A percentile compares a stretch with the other conserved stretches of the same genome.
These are phyloP conservation scores for Penicillium sp. DNA, from an alignment of 2,329 filamentous ascomycete genomes.

Conservation along the genomic window DNA sequence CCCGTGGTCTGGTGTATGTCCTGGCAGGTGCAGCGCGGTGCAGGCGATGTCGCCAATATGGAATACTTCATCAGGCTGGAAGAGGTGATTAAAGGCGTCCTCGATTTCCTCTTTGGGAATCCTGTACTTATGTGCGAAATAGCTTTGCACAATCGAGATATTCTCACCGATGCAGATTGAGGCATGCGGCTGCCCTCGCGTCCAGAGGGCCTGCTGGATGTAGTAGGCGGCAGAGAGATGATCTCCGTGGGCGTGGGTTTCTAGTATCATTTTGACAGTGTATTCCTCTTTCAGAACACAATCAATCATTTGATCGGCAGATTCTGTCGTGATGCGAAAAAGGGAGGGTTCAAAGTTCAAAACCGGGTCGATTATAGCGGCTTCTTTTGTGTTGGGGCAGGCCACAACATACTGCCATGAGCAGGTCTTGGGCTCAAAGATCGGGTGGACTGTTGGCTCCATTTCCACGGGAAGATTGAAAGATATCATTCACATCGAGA, in stretches of 20 bases:
- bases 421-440: slow-evolving; percentile 48
- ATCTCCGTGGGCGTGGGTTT: slow-evolving; percentile 64
- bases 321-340: slow-evolving; percentile 47
- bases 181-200: slow-evolving; percentile 30
- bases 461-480: background rate
- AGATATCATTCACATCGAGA: background rate
- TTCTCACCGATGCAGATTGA: slow-evolving; percentile 60
- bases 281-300: slow-evolving; percentile 48
- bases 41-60: slow-evolving; percentile 51
- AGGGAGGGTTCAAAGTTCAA: slow-evolving; percentile 54
- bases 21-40: slow-evolving; percentile 58
- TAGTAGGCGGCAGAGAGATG: slow-evolving; percentile 61
- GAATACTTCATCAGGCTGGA: slow-evolving; percentile 58
- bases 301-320: slow-evolving; percentile 55
- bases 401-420: slow-evolving; percentile 65
- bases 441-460: slow-evolving; percentile 41
- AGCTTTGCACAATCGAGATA: slow-evolving; percentile 54
- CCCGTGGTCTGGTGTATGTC: slow-evolving; percentile 63
- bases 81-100: slow-evolving; percentile 55
- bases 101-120: slow-evolving; percentile 48
- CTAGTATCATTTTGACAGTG: slow-evolving; percentile 53
- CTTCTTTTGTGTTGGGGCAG: slow-evolving; percentile 49
- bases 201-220: slow-evolving; percentile 49
- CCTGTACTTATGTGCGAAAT: slow-evolving; percentile 54
- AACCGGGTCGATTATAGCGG: slow-evolving; percentile 63